Evolutionary conservation across 257 asterid species (phyloP).

Genomic region (Scutellaria barbata): DNA sequence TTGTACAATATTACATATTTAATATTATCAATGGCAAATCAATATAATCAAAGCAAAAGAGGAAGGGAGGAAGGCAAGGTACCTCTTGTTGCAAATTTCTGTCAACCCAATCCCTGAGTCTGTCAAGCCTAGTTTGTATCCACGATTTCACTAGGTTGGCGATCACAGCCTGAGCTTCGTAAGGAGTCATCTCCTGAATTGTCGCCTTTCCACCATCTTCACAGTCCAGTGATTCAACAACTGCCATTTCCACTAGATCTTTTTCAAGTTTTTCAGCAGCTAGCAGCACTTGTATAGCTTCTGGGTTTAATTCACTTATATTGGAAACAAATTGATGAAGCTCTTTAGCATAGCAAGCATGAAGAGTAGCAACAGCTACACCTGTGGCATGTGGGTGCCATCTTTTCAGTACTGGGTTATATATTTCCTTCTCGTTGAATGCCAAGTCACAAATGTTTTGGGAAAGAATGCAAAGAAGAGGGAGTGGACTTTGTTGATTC

Average conservation of each 20-base stretch:
- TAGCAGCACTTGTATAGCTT: constrained; percentile 86
- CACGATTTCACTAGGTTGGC: constrained; percentile 73
- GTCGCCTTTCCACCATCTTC: constrained; percentile 97
- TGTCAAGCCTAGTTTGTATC: constrained; percentile 78
- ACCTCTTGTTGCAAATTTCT: constrained; percentile 91
- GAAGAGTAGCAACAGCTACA: constrained; percentile 91
- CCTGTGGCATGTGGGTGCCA: constrained; percentile 93
- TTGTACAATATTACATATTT: constrained; percentile 11
- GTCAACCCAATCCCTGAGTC: constrained; percentile 84
- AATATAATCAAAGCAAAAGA: constrained; percentile 10
- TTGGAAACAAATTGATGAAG: constrained; percentile 68
- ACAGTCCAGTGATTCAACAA: constrained; percentile 83
- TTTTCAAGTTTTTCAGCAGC: constrained; percentile 90
- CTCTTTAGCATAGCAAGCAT: constrained; percentile 78
- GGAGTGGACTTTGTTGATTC: constrained; percentile 71
- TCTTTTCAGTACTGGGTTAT: constrained; percentile 75
- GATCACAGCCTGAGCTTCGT: constrained; percentile 84
- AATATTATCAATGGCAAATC: constrained; percentile 2
- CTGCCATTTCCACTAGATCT: constrained; percentile 91
- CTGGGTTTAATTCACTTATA: constrained; percentile 84
- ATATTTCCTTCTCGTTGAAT: constrained; percentile 88
- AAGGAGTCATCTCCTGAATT: constrained; percentile 94
- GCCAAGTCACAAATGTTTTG: constrained; percentile 78
- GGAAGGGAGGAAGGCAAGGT: constrained; percentile 22
- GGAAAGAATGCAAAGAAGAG: constrained; percentile 74